phyloP scores from a whole-genome alignment of 1,139 yeast genomes.

The Debaryomyces singareniensis region DNA sequence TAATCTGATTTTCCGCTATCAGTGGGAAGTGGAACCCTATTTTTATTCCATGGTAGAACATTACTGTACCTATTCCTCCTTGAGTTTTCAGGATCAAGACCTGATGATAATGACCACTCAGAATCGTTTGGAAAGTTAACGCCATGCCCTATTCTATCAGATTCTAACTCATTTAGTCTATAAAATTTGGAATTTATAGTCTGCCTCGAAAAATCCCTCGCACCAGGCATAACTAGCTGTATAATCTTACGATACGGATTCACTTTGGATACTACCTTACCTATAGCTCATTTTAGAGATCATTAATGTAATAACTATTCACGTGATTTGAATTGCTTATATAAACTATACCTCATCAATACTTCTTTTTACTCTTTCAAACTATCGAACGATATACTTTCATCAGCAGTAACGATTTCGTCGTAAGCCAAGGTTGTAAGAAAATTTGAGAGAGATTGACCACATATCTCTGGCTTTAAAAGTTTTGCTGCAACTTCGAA shows the following conservation, averaged over 20 bases:
- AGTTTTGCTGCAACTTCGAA: conserved; percentile 12
- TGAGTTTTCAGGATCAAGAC: conserved; percentile 12
- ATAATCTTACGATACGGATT: conserved; percentile 2
- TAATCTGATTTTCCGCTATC: conserved; percentile 20
- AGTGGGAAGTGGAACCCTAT: conserved; percentile 27
- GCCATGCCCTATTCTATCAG: conserved; percentile 13
- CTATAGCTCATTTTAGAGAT: no score
- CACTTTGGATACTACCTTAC: no score
- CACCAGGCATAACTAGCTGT: conserved; percentile 2
- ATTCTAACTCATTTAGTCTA: conserved; percentile 11
- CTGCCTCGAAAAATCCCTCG: not conserved
- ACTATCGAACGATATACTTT: not conserved
- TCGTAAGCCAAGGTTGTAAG: conserved; percentile 15
- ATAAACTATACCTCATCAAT: no score
- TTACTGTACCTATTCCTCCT: conserved; percentile 35
- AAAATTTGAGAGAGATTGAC: conserved; percentile 12
- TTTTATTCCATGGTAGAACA: conserved; percentile 37
- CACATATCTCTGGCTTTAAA: conserved; percentile 13
- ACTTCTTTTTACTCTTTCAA: no score
- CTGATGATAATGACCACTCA: conserved; percentile 19
- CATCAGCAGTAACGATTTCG: conserved; percentile 7
- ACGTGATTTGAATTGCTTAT: no score
- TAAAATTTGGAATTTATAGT: conserved; percentile 10
- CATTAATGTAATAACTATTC: no score
- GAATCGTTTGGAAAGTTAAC: conserved; percentile 10